Conservation (phyloP, 2,329 filamentous ascomycete species). For the Ophiosphaerella korrae region DNA sequence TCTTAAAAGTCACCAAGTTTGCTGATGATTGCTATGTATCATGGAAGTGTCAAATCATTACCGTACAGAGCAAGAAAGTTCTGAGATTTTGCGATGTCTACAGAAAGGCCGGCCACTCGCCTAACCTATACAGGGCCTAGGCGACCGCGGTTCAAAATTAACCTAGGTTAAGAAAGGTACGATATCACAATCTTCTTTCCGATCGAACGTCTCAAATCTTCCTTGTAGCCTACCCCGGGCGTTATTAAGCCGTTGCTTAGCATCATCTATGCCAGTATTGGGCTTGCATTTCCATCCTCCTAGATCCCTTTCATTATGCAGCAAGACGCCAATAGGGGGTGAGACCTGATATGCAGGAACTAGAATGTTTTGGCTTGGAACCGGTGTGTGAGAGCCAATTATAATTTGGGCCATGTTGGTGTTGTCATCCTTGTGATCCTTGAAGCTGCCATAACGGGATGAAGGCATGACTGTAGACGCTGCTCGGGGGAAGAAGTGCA, state of each 20-base stretch:
- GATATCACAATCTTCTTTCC: conserved; percentile 4
- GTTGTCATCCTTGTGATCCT: background rate
- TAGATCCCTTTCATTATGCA: background rate
- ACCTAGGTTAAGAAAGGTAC: background rate
- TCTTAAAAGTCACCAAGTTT: no score
- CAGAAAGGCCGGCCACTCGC: no score
- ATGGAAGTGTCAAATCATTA: no score
- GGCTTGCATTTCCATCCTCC: conserved; percentile 1
- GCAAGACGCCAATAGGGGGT: conserved; percentile 1
- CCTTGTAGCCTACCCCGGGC: conserved; percentile 1
- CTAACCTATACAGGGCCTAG: no score
- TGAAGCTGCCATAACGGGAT: background rate
- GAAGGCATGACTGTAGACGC: background rate
- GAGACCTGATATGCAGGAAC: conserved; percentile 1
- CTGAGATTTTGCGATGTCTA: no score
- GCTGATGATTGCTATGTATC: no score
- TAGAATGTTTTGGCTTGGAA: background rate
- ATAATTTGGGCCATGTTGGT: background rate
- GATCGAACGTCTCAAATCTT: conserved; percentile 4
- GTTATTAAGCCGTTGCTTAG: background rate
- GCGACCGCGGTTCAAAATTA: no score
- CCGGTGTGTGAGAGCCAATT: background rate
- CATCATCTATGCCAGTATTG: background rate
- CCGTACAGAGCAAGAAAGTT: no score
- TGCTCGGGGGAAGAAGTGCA: background rate